These are phyloP conservation scores for Apodospora peruviana DNA, from an alignment of 495 filamentous ascomycete genomes.

Conservation along the genomic window DNA sequence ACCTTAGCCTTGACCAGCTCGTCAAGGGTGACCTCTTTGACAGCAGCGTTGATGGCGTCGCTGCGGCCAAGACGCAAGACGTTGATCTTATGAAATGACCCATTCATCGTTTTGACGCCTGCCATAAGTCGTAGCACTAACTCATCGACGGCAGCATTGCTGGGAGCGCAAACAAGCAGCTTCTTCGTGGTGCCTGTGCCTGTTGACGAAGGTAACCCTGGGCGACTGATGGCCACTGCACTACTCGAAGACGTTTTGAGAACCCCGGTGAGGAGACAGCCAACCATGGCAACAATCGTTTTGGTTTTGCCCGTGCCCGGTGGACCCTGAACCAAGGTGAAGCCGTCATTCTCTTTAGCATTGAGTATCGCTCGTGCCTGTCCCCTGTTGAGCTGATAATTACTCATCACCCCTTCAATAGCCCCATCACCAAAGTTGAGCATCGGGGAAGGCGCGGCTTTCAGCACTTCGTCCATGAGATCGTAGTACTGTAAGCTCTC, in stretches of 20 bases:
- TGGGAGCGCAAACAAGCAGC: slow-evolving; percentile 89
- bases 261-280: slow-evolving; percentile 67
- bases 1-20: slow-evolving; percentile 78
- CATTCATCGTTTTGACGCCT: slow-evolving; percentile 74
- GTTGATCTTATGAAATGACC: slow-evolving; percentile 64
- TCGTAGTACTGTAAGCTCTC: slow-evolving; percentile 92
- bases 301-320: slow-evolving; percentile 98
- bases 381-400: slow-evolving; percentile 79
- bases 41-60: slow-evolving; percentile 86
- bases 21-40: slow-evolving; percentile 89
- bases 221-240: slow-evolving; percentile 46
- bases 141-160: slow-evolving; percentile 96
- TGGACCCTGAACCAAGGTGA: slow-evolving; percentile 92
- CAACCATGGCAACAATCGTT: slow-evolving; percentile 94
- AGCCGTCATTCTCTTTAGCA: slow-evolving; percentile 88
- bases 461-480: slow-evolving; percentile 82
- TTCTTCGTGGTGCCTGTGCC: slow-evolving; percentile 56
- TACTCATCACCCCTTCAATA: slow-evolving; percentile 58
- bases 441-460: slow-evolving; percentile 82
- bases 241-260: slow-evolving; percentile 39
- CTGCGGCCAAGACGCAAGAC: slow-evolving; percentile 87
- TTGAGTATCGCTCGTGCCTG: slow-evolving; percentile 92
- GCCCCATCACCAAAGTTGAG: slow-evolving; percentile 69
- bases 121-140: slow-evolving; percentile 87
- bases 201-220: slow-evolving; percentile 31